These are phyloP conservation scores for Kitagawia praeruptora DNA, from an alignment of 129 eudicot genomes.

Conservation along the genomic window DNA sequence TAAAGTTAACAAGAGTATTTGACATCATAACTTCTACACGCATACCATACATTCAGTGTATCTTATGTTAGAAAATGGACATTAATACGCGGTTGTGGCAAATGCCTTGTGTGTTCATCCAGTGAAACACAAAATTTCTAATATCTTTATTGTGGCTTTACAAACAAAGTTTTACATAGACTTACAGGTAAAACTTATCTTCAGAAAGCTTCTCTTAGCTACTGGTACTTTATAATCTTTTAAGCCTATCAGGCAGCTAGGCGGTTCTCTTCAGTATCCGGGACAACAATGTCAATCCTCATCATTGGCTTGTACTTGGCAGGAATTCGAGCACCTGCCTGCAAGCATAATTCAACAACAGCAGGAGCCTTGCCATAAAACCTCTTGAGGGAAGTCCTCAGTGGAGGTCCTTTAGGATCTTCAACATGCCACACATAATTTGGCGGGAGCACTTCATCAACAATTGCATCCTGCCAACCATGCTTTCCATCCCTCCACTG, in stretches of 20 bases:
- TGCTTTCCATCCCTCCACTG: constrained; percentile 99
- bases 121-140: background rate
- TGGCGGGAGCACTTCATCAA: constrained; percentile 89
- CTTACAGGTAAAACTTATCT: background rate
- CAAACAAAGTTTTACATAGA: background rate
- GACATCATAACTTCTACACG: too few species aligned
- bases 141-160: background rate
- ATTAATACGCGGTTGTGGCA: background rate
- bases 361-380: constrained; percentile 92
- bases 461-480: constrained; percentile 93
- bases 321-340: constrained; percentile 78
- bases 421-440: constrained; percentile 93
- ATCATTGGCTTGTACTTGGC: constrained; percentile 71
- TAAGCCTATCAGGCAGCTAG: constrained; percentile 42
- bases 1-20: too few species aligned
- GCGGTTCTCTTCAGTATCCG: constrained; percentile 61
- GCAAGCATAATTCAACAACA: constrained; percentile 80
- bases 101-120: background rate
- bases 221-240: background rate
- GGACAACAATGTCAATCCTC: constrained; percentile 91
- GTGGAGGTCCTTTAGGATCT: constrained; percentile 68
- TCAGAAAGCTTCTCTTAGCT: background rate
- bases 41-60: too few species aligned
- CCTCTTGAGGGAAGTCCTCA: constrained; percentile 51
- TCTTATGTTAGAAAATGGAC: too few species aligned